Evolutionary conservation across 2,329 filamentous ascomycete species (phyloP).

Genomic region (Monosporascus sp.): DNA sequence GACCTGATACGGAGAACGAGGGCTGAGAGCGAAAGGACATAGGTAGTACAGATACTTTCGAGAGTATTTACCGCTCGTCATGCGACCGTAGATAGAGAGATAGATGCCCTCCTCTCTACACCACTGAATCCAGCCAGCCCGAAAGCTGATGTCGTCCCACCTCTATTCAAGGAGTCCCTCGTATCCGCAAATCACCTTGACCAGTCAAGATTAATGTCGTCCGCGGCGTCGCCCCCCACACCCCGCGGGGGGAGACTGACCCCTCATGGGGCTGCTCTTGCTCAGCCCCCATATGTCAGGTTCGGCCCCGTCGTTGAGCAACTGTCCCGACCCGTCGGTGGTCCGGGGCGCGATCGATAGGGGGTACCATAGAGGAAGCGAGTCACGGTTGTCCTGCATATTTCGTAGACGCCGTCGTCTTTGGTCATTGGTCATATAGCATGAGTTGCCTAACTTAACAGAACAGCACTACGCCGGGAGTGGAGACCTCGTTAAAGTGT

Average conservation of each 20-base stretch:
- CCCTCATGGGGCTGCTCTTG: neutral
- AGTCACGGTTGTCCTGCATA: too few relatives aligned
- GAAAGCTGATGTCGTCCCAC: too few relatives aligned
- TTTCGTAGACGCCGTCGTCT: too few relatives aligned
- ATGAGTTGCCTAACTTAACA: neutral
- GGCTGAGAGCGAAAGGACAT: too few relatives aligned
- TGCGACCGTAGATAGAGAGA: too few relatives aligned
- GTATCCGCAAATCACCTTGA: too few relatives aligned
- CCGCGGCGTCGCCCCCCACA: neutral
- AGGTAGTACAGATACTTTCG: too few relatives aligned
- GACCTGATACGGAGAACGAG: too few relatives aligned
- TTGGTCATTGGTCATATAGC: neutral
- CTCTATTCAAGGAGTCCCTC: too few relatives aligned
- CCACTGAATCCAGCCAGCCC: too few relatives aligned
- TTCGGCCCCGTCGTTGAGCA: neutral
- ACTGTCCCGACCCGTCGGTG: neutral
- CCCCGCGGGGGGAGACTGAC: neutral
- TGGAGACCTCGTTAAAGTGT: neutral
- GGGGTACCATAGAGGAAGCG: neutral
- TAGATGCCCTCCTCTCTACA: too few relatives aligned
- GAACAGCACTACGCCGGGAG: neutral
- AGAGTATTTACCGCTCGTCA: too few relatives aligned
- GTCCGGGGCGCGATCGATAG: neutral
- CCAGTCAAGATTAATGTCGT: neutral
- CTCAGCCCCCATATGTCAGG: neutral